Percentiles rank a stretch among this genome's conserved stretches.
Conservation (phyloP, 257 asterid species). For the Anisodus acutangulus region DNA sequence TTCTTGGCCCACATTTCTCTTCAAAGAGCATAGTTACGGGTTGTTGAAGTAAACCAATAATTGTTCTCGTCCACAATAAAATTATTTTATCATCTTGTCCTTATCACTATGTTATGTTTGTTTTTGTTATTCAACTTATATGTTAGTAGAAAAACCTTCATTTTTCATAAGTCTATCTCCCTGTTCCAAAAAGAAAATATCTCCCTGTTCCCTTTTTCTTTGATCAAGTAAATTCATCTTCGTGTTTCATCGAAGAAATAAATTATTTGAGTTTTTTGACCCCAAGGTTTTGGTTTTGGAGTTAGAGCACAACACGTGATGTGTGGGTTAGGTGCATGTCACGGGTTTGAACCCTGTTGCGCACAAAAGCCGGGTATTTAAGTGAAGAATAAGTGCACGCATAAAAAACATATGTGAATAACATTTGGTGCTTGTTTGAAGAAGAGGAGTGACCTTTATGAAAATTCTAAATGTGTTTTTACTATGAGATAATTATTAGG, state of each 20-base stretch:
- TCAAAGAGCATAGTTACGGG: not conserved
- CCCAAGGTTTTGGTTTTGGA: constrained; percentile 1
- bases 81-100: not conserved
- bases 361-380: not conserved
- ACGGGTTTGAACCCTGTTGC: not conserved
- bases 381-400: not conserved
- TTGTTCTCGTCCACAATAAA: not conserved
- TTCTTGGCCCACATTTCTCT: too few species aligned
- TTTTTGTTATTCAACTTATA: not conserved
- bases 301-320: not conserved
- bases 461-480: not conserved
- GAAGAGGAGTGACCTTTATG: not conserved
- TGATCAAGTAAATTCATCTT: not conserved
- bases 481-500: not conserved
- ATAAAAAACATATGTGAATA: not conserved
- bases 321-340: not conserved
- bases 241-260: not conserved
- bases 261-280: not conserved
- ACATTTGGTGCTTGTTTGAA: not conserved
- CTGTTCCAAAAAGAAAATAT: too few species aligned
- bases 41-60: not conserved
- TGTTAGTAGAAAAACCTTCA: not conserved
- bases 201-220: not conserved
- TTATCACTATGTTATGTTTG: not conserved
- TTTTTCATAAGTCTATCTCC: not conserved